Base-by-base conservation (phyloP, 148 eudicot species). In the Simmondsia chinensis region DNA sequence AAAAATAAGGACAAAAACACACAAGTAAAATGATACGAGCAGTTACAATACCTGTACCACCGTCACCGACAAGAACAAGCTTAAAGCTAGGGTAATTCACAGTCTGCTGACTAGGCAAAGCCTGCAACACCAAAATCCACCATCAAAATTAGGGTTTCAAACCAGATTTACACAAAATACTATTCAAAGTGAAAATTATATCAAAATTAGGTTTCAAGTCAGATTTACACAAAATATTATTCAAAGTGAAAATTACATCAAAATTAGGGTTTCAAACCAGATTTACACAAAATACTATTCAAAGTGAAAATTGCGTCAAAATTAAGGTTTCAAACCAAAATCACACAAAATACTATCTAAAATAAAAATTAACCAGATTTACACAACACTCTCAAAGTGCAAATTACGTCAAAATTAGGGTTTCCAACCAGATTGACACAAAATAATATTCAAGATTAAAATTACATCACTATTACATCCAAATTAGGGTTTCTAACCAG, bases 11-110 rank as follows among this genome's bases (percentile, higher is more conserved):
- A 8, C 9, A 3, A 15, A 17, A 43, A 7, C 8, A 17, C 2
- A 1, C 4, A 20, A 20, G 2, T 0, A 1, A 30, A 12, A 15
- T 1, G 8, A 38, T 18, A 11, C 25, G 35, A 12, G 9, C 18
- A 9, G 2, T 7, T 18, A 9, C 5, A 20, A 26, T 60, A 75
- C 87, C 87, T 31, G 83, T 76, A 19, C 88, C 88, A 56, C 88
- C 88, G 50, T 80, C 88, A 18, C 88, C 88, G 44, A 80, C 88
- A 50, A 80, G 72, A 1, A 80, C 88, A 42, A 80, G 88, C 80
- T 80, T 80, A 56, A 80, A 80, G 51, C 73, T 80, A 0, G 88
- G 88, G 59, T 80, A 76, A 51, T 67, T 70, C 6, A 80, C 88
- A 17, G 83, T 76, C 50, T 73, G 80, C 57, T 80, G 88, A 54